Evolutionary conservation across 2,329 filamentous ascomycete genomes (phyloP).

Genomic region (Aspergillus sp.): DNA sequence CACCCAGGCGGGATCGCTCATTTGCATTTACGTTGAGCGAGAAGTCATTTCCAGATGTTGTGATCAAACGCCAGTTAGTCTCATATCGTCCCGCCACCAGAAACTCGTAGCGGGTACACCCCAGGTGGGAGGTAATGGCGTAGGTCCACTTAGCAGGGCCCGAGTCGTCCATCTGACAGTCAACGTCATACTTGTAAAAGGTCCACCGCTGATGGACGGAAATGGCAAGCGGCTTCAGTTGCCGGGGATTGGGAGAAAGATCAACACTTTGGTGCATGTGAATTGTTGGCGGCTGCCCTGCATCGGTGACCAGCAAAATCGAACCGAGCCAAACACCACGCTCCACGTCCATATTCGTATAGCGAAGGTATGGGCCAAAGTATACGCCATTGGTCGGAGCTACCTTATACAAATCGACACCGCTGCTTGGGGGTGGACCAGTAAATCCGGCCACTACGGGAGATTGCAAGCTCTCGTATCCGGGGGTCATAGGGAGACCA

Average conservation of each 20-base stretch:
- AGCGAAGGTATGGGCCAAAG: slow-evolving; percentile 93
- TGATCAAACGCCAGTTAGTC: slow-evolving; percentile 91
- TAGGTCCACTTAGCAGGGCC: slow-evolving; percentile 90
- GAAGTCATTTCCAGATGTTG: slow-evolving; percentile 96
- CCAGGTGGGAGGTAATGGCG: slow-evolving; percentile 92
- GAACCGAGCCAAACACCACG: slow-evolving; percentile 88
- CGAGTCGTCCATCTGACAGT: slow-evolving; percentile 81
- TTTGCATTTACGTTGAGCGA: slow-evolving; percentile 81
- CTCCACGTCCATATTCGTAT: slow-evolving; percentile 96
- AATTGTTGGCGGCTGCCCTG: slow-evolving; percentile 88
- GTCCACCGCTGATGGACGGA: slow-evolving; percentile 89
- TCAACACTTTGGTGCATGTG: slow-evolving; percentile 90
- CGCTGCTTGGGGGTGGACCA: slow-evolving; percentile 82
- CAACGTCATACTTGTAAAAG: slow-evolving; percentile 92
- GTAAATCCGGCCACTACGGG: slow-evolving; percentile 78
- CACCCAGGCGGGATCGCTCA: slow-evolving; percentile 81
- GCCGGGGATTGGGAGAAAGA: slow-evolving; percentile 86
- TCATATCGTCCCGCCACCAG: slow-evolving; percentile 87
- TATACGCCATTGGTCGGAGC: slow-evolving; percentile 95
- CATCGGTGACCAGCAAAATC: slow-evolving; percentile 88
- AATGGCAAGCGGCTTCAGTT: slow-evolving; percentile 78
- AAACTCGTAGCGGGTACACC: slow-evolving; percentile 98
- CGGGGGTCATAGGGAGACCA: slow-evolving; percentile 76
- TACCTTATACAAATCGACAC: slow-evolving; percentile 92
- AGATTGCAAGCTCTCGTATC: slow-evolving; percentile 80